Conservation (phyloP, 1,139 yeast species). For the Trichomonascaceae sp. region DNA sequence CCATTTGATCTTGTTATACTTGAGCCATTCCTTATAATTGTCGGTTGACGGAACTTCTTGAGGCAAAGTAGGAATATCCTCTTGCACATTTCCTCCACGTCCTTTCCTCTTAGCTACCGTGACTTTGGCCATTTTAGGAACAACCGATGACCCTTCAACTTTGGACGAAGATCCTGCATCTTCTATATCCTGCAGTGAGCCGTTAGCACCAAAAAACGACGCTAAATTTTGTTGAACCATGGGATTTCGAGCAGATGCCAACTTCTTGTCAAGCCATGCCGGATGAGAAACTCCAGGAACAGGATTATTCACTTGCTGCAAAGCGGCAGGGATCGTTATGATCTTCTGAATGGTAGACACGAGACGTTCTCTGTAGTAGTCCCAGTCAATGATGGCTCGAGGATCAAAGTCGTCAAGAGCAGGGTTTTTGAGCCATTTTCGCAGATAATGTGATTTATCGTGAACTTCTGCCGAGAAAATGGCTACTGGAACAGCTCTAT, state of each 20-base stretch:
- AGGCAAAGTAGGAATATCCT: constrained; percentile 23
- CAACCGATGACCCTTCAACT: constrained; percentile 15
- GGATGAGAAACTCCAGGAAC: constrained; percentile 95
- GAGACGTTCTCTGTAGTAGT: constrained; percentile 80
- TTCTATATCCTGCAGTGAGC: constrained; percentile 57
- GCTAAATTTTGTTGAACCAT: constrained; percentile 65
- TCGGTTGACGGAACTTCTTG: constrained; percentile 51
- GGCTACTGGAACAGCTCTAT: constrained; percentile 94
- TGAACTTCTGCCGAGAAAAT: constrained; percentile 77
- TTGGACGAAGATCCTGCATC: constrained; percentile 45
- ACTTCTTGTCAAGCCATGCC: constrained; percentile 75
- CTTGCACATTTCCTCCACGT: constrained; percentile 18
- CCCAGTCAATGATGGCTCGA: constrained; percentile 88
- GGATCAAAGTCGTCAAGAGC: constrained; percentile 81
- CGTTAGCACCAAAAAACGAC: constrained; percentile 41
- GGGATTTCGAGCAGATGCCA: constrained; percentile 55
- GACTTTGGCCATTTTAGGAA: constrained; percentile 18
- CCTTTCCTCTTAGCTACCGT: constrained; percentile 18
- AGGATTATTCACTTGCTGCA: constrained; percentile 85
- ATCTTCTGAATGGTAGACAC: constrained; percentile 93
- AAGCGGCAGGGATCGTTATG: constrained; percentile 95
- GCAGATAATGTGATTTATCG: constrained; percentile 56
- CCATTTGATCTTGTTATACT: constrained; percentile 85
- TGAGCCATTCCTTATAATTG: constrained; percentile 72
- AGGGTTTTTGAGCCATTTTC: constrained; percentile 84